Conservation (phyloP, 2,329 filamentous ascomycete species). For the Aureobasidium sp. region DNA sequence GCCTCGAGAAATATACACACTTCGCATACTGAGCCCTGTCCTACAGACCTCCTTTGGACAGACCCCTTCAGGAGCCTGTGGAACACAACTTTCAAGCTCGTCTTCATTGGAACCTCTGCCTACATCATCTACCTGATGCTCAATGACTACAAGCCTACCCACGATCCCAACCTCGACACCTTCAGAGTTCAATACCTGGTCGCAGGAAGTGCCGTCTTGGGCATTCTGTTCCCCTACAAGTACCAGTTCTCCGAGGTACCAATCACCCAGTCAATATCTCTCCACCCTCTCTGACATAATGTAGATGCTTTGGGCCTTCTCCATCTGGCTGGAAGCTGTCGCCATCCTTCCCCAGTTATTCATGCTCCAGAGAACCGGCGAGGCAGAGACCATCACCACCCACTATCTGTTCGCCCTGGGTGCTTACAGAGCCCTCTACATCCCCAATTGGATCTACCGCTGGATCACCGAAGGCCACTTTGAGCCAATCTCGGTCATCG, state of each 20-base stretch:
- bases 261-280: not conserved
- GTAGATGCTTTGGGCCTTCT: conserved; percentile 87
- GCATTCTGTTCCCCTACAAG: conserved; percentile 74
- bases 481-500: conserved; percentile 81
- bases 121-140: conserved; percentile 99
- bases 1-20: not conserved
- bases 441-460: conserved; percentile 96
- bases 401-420: conserved; percentile 96
- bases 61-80: conserved; percentile 59
- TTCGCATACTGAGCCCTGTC: conserved; percentile 36
- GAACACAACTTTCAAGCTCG: conserved; percentile 91
- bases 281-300: not conserved
- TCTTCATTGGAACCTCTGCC: conserved; percentile 82
- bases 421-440: conserved; percentile 86
- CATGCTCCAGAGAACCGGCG: conserved; percentile 94
- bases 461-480: conserved; percentile 74
- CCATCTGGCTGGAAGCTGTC: conserved; percentile 95
- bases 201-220: conserved; percentile 69
- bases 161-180: conserved; percentile 93
- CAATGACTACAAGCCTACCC: conserved; percentile 92
- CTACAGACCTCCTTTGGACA: conserved; percentile 67
- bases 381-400: conserved; percentile 98
- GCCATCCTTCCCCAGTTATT: conserved; percentile 96
- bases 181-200: conserved; percentile 96
- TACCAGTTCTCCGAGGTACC: conserved; percentile 62